Evolutionary conservation across 139 green algal species (phyloP), one percentile per base, ranked within the genome.

Genomic region (Closterium sp.): DNA sequence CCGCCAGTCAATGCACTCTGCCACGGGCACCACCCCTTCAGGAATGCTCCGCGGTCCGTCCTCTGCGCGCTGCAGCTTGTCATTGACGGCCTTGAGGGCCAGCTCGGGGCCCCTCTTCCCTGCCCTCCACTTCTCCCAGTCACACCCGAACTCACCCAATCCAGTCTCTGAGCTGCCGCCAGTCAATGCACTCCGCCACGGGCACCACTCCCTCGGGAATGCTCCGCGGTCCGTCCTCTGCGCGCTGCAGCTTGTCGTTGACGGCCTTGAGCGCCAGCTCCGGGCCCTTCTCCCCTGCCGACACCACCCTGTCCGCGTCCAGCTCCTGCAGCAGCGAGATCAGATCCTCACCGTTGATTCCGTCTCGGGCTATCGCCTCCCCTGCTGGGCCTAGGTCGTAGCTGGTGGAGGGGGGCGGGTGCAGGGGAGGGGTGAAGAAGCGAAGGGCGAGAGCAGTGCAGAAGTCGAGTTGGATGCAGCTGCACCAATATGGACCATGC

Each of bases 301-400:
- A 90, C 38, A 98, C 93, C 34, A 93, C 95, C 0, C 95, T 89
- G 91, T 96, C 96, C 19, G 97, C 95, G 83, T 98, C 97, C 84
- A 96, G 93, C 55, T 84, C 88, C 66, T 89, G 86, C 28, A 95
- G 87, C 12, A 93, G 66, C 31, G 76, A 16, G 33, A 94, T 43
- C 28, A 94, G 66, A 25, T 94, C 84, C 91, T 99, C 97, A 5
- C 97, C 96, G 64, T 97, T 95, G 10, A 98, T 66, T 0, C 94
- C 90, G 4, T 93, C 92, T 3, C 83, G 32, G 35, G 95, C 6
- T 1, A 98, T 66, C 0, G 94, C 91, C 1, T 93, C 92, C 3
- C 84, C 28, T 55, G 95, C 21, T 2, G 95, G 89, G 0, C 97
- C 97, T 76, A 99, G 85, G 88, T 98, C 95, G 84, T 99, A 99